Evolutionary conservation across 441 rosid genomes (phyloP).

Genomic region (Eruca vesicaria): DNA sequence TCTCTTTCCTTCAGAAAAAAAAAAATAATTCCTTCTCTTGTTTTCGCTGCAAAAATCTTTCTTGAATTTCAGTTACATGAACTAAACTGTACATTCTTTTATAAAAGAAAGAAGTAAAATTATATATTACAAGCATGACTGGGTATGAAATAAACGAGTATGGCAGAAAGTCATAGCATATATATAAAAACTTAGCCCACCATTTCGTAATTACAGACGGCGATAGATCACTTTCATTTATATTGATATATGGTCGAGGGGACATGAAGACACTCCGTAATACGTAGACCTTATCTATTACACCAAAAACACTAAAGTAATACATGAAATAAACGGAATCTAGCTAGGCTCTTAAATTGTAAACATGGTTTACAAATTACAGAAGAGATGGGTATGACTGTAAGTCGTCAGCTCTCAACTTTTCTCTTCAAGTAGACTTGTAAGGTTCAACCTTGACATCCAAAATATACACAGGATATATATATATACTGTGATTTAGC

Average conservation of each 20-base stretch:
- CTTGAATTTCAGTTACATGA: neutral
- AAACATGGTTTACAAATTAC: constrained; percentile 19
- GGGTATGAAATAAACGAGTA: neutral
- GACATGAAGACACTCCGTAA: constrained; percentile 4
- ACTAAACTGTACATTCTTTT: neutral
- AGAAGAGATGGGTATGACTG: constrained; percentile 18
- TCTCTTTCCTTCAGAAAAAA: neutral
- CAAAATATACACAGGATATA: neutral
- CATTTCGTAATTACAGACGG: constrained; percentile 2
- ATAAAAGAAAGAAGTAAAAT: neutral
- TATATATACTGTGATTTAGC: too few relatives aligned
- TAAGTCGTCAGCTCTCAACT: constrained; percentile 26
- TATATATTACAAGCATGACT: neutral
- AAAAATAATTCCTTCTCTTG: too few relatives aligned
- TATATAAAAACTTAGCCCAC: neutral
- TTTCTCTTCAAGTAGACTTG: constrained; percentile 17
- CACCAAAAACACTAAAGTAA: neutral
- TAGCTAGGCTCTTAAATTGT: constrained; percentile 24
- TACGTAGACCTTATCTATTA: constrained; percentile 21
- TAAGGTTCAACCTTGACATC: constrained; percentile 13
- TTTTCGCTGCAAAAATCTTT: neutral
- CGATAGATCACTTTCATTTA: constrained; percentile 24
- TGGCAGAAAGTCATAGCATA: neutral
- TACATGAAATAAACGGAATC: neutral
- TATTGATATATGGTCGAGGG: neutral